Evolutionary conservation across 2,329 filamentous ascomycete genomes (phyloP), one percentile per base, ranked within the genome.

Genomic region (Amesomyces nigricolor): DNA sequence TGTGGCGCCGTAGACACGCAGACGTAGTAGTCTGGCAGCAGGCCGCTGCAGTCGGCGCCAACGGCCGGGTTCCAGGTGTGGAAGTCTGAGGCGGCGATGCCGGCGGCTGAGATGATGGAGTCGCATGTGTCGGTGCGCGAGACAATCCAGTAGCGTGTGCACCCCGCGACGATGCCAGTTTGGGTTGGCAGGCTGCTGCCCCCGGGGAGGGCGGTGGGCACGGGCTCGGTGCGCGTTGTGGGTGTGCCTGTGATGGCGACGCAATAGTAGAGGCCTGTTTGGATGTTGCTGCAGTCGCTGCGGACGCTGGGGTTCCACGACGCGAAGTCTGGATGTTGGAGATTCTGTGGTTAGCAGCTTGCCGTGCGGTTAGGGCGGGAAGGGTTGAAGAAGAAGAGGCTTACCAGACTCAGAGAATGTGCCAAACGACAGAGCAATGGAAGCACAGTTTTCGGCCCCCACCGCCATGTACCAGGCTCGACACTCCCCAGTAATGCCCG

Each of bases 121-220:
- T 50, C 60, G 50, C 62, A 63, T 26, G 58, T 58, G 19, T 63
- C 63, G 5, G 13, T 22, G 14, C 16, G 56, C n/a, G 38, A 53
- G 14, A 56, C 51, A 22, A 60, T 32, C 56, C 62, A 63, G 63
- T 58, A 64, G 14, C 19, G 16, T 16, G 46, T 47, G 53, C 62
- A 65, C 32, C 56, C 45, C 14, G 42, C 11, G 5, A 19, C 19
- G 13, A 51, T n/a, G 30, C 49, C 49, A 13, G 13, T 16, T 10
- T 51, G 49, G 1, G 49, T 51, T 3, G 49, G 49, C 8, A 14
- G 30, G 7, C 29, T 26, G n/a, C 40, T 26, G 22, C 22, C 22
- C 22, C 22, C 49, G 11, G 29, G 5, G 3, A 40, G 49, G 2
- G 42, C 16, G 2, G 50, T 38, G 32, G 42, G 50, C 4, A 35